Evolutionary conservation across 164 flowering plant genomes (phyloP).

Genomic region (Vitis riparia): DNA sequence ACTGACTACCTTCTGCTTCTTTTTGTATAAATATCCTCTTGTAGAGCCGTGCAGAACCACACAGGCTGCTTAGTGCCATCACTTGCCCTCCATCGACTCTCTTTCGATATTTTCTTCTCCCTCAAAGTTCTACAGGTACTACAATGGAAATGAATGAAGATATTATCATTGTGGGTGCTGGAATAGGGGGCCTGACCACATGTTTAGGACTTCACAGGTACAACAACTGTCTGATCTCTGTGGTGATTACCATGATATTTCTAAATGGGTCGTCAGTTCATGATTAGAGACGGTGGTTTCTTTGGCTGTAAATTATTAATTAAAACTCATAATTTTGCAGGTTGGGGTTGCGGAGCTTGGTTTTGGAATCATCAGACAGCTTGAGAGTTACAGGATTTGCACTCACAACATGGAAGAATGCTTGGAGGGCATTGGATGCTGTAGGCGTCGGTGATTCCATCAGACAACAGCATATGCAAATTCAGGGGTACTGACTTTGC

Average conservation of each 20-base stretch:
- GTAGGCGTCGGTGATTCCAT: constrained; percentile 44
- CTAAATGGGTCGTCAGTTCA: no score
- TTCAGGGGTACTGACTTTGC: constrained; percentile 27
- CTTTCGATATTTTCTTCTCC: no score
- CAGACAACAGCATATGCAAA: constrained; percentile 21
- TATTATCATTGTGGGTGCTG: constrained; percentile 36
- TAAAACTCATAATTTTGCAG: constrained; percentile 14
- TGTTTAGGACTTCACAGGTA: constrained; percentile 41
- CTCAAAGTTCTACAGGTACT: no score
- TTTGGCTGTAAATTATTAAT: no score
- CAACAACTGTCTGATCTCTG: no score
- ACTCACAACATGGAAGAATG: constrained; percentile 42
- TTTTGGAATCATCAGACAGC: constrained; percentile 43
- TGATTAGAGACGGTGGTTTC: no score
- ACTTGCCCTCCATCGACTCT: no score
- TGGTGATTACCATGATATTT: no score
- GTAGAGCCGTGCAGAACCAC: no score
- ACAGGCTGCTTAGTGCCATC: no score
- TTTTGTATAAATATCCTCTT: no score
- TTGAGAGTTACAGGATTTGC: constrained; percentile 50
- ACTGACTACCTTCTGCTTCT: no score
- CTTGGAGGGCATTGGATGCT: constrained; percentile 57
- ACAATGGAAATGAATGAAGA: constrained; percentile 24
- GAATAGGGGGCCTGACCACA: constrained; percentile 33
- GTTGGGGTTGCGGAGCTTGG: constrained; percentile 41